These are phyloP conservation scores for Lactarius psammicola DNA, from an alignment of 768 basidiomycete species.

Conservation along the genomic window DNA sequence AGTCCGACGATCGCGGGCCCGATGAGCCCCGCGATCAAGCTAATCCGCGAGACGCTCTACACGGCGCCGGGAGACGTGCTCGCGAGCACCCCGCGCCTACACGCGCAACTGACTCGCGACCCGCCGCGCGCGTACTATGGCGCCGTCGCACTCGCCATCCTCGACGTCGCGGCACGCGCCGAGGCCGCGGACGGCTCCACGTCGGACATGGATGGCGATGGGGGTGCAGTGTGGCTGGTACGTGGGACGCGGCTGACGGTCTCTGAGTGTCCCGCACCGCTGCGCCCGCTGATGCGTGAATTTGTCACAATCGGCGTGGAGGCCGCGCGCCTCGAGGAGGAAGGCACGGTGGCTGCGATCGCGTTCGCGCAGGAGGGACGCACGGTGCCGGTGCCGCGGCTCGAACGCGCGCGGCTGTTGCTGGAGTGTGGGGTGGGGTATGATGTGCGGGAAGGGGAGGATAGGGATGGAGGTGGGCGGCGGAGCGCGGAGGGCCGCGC, in stretches of 20 bases:
- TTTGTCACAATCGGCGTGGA: constrained; percentile 53
- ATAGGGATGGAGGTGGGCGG: constrained; percentile 37
- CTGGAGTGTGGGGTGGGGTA: constrained; percentile 59
- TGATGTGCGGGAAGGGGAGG: constrained; percentile 30
- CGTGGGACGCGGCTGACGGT: constrained; percentile 48
- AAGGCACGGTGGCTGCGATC: constrained; percentile 57
- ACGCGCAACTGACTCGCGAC: constrained; percentile 55
- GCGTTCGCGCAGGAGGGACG: constrained; percentile 36
- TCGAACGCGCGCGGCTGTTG: constrained; percentile 60
- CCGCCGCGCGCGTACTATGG: constrained; percentile 78
- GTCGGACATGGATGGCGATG: no score
- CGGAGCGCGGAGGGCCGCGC: constrained; percentile 62
- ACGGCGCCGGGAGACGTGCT: constrained; percentile 74
- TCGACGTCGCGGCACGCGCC: constrained; percentile 58
- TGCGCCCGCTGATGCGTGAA: constrained; percentile 71
- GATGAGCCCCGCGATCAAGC: constrained; percentile 59
- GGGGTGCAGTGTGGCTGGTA: constrained; percentile 32
- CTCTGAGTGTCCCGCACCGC: constrained; percentile 55
- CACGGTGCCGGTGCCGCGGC: constrained; percentile 43
- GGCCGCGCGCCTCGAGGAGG: constrained; percentile 49
- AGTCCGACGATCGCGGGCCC: constrained; percentile 38
- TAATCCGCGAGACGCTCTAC: constrained; percentile 86
- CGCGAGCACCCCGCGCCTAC: constrained; percentile 52
- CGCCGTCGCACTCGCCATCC: constrained; percentile 67
- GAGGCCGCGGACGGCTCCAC: constrained; percentile 50